Conservation (phyloP, 208 protist species). For the Trichomonas tenax region DNA sequence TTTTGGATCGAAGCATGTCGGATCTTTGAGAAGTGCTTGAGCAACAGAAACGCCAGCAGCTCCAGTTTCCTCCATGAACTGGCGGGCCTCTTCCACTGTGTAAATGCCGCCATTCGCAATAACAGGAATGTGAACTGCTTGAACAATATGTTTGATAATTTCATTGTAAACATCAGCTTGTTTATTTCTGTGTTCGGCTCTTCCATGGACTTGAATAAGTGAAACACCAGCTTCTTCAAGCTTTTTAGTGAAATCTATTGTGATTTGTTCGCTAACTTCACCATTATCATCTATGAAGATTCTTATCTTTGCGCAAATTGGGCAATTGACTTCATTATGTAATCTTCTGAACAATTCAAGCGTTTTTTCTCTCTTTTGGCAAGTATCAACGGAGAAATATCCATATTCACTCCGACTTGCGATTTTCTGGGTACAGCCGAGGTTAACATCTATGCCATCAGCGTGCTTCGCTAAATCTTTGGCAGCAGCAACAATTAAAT, state of each 20-base stretch:
- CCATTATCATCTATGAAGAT: slow-evolving; percentile 1
- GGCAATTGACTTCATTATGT: neutral
- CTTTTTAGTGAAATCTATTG: slow-evolving; percentile 1
- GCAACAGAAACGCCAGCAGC: slow-evolving; percentile 9
- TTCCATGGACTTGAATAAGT: slow-evolving; percentile 23
- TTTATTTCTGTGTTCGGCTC: neutral
- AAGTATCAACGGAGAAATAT: slow-evolving; percentile 32
- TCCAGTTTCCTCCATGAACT: neutral
- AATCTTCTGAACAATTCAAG: neutral
- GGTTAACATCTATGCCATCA: slow-evolving; percentile 40
- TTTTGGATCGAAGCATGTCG: neutral
- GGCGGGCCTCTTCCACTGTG: neutral
- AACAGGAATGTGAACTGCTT: slow-evolving; percentile 17
- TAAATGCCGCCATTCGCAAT: slow-evolving; percentile 23
- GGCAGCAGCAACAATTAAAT: slow-evolving; percentile 4
- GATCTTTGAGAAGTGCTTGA: slow-evolving; percentile 13
- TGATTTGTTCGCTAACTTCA: neutral
- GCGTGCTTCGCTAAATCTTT: neutral
- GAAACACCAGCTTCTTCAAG: slow-evolving; percentile 23
- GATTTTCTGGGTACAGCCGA: slow-evolving; percentile 41
- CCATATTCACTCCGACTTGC: slow-evolving; percentile 39
- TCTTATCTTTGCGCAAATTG: slow-evolving; percentile 37
- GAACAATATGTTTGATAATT: slow-evolving; percentile 16
- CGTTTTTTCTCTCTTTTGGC: neutral
- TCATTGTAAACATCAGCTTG: neutral